These are phyloP conservation scores for Gnomoniopsis smithogilvyi DNA, from an alignment of 2,329 filamentous ascomycete species.

Conservation along the genomic window DNA sequence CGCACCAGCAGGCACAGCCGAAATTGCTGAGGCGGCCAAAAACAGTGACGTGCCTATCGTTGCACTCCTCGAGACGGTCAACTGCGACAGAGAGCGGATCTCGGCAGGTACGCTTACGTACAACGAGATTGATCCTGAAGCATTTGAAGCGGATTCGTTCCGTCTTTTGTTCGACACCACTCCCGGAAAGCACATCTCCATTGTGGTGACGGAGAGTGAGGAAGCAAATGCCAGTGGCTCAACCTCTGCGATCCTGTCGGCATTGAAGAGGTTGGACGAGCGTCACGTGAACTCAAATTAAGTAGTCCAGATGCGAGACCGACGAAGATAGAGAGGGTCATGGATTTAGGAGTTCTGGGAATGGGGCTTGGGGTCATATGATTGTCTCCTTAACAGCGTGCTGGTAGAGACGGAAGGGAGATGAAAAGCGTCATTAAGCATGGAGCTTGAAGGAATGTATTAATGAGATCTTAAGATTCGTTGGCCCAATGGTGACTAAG, in stretches of 20 bases:
- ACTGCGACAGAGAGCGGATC: slow-evolving; percentile 82
- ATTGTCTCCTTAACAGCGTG: neutral
- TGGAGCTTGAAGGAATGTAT: neutral
- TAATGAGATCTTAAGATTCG: no score
- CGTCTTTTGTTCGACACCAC: slow-evolving; percentile 89
- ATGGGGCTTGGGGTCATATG: neutral
- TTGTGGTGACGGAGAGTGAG: slow-evolving; percentile 89
- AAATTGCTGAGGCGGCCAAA: slow-evolving; percentile 80
- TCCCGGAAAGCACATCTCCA: slow-evolving; percentile 78
- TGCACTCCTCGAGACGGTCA: slow-evolving; percentile 90
- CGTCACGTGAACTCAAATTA: slow-evolving; percentile 28
- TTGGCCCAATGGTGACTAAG: no score
- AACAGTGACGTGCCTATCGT: slow-evolving; percentile 76
- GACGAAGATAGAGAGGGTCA: neutral
- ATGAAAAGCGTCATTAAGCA: neutral
- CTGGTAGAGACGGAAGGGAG: neutral
- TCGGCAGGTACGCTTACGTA: slow-evolving; percentile 89
- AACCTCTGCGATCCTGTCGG: slow-evolving; percentile 74
- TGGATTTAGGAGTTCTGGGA: neutral
- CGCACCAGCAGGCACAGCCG: slow-evolving; percentile 80
- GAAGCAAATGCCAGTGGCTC: slow-evolving; percentile 87
- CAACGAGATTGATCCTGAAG: slow-evolving; percentile 84
- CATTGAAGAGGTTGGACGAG: slow-evolving; percentile 56
- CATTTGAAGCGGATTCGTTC: slow-evolving; percentile 52
- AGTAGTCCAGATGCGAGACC: neutral